Evolutionary conservation across 805 yeast species (phyloP).

Genomic region (Phaffomyces antillensis): DNA sequence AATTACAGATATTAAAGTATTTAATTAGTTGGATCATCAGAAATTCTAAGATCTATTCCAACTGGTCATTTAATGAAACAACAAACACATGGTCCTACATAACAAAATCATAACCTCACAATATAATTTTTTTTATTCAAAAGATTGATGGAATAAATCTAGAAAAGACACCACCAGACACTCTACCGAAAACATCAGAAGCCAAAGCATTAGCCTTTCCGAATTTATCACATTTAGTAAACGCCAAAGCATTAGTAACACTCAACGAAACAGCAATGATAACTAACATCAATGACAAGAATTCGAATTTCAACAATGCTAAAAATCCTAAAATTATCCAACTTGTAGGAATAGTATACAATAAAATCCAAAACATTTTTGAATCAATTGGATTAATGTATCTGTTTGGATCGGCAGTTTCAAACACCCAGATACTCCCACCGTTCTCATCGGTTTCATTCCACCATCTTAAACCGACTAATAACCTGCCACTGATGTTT

Average conservation of each 20-base stretch:
- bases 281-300: conserved; percentile 58
- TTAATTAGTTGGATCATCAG: conserved; percentile 1
- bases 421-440: conserved; percentile 69
- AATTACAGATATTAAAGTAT: neutral
- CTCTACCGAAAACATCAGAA: conserved; percentile 44
- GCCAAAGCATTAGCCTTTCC: conserved; percentile 74
- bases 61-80: no score
- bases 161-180: conserved; percentile 38
- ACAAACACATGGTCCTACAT: no score
- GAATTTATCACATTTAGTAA: conserved; percentile 87
- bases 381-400: conserved; percentile 88
- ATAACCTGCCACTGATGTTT: conserved; percentile 80
- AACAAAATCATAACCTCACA: no score
- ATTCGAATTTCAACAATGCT: conserved; percentile 72
- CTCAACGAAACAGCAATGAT: conserved; percentile 65
- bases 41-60: neutral
- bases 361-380: conserved; percentile 75
- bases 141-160: conserved; percentile 35
- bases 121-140: neutral
- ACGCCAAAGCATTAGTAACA: conserved; percentile 80
- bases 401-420: conserved; percentile 67
- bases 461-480: conserved; percentile 97
- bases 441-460: conserved; percentile 62
- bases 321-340: conserved; percentile 74
- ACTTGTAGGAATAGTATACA: conserved; percentile 65